These are phyloP conservation scores for Paramecium octaurelia DNA, from an alignment of 73 alveolate genomes.

Conservation along the genomic window DNA sequence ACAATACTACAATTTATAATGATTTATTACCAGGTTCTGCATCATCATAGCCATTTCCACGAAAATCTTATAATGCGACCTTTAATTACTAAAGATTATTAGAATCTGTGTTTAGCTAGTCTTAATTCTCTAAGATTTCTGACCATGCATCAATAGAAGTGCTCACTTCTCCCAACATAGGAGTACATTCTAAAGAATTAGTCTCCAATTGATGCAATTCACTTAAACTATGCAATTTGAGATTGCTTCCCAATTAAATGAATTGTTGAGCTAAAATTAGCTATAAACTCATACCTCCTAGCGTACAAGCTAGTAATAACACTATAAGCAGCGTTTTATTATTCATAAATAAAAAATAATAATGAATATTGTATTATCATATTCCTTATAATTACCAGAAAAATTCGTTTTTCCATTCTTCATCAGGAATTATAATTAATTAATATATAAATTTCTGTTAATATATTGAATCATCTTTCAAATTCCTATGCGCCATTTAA, in stretches of 20 bases:
- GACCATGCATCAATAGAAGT: conserved; percentile 43
- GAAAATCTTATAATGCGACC: neutral
- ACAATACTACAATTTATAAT: neutral
- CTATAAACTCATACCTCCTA: neutral
- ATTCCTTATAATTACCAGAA: neutral
- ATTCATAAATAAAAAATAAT: conserved; percentile 2
- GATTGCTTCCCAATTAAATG: conserved; percentile 11
- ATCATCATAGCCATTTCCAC: conserved; percentile 12
- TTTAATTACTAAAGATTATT: neutral
- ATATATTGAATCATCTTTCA: neutral
- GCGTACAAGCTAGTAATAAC: neutral
- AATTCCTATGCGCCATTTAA: neutral
- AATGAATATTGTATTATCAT: neutral
- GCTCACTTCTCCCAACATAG: neutral
- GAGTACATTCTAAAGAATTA: neutral
- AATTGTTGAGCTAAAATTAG: neutral
- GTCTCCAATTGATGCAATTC: conserved; percentile 21
- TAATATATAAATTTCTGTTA: neutral
- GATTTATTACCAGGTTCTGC: neutral
- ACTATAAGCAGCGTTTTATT: neutral
- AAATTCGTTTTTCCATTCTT: neutral
- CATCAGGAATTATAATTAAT: neutral
- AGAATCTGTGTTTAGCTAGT: neutral
- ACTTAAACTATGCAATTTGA: neutral
- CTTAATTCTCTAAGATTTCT: conserved; percentile 14